Evolutionary conservation across 2,329 filamentous ascomycete species (phyloP), one percentile per base, ranked within the genome.

Genomic region (Colletotrichum gloeosporioides): DNA sequence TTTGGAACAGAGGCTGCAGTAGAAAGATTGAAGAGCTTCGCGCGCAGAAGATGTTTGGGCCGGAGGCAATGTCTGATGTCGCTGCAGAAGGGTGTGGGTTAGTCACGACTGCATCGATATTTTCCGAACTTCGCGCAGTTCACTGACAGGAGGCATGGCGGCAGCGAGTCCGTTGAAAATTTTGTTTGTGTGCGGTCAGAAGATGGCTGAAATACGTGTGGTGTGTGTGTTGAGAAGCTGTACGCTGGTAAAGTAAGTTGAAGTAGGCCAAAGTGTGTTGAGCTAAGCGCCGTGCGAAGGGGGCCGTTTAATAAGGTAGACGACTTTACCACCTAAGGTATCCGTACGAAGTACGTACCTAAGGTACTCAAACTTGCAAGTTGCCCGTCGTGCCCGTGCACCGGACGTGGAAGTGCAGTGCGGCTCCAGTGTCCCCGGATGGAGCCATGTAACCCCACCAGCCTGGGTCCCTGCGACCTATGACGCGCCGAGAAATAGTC

Each of bases 1-100:
- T 87, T 99, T 99, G 78, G 94, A 93, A 88, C 97, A 99, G 71
- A 99, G 91, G 55, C 93, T 91, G 88, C 93, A 98, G 87, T 95
- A 96, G 86, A 98, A 97, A 39, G 94, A 92, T 81, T 93, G 94
- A 65, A 95, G 89, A 18, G 95, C 95, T 81, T 95, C 94, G 77
- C 95, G 93, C 10, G 95, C 95, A 4, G 90, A 90, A 31, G 89
- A 87, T 27, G 90, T 92, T 80, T 91, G 89, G 73, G 90, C 90
- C 6, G 89, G 88, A 2, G 90, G 90, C 3, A 92, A 87, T 7
- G 90, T 92, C 78, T 91, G 89, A 81, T 89, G 88, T 80, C 90
- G 86, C 89, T 91, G 80, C 31, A 10, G 36, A 27, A n/a, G 15
- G 44, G 36, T 44, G 55, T 25, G 44, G 44, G 44, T n/a, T 22